Evolutionary conservation across 257 asterid species (phyloP).

Genomic region (Ballota nigra): DNA sequence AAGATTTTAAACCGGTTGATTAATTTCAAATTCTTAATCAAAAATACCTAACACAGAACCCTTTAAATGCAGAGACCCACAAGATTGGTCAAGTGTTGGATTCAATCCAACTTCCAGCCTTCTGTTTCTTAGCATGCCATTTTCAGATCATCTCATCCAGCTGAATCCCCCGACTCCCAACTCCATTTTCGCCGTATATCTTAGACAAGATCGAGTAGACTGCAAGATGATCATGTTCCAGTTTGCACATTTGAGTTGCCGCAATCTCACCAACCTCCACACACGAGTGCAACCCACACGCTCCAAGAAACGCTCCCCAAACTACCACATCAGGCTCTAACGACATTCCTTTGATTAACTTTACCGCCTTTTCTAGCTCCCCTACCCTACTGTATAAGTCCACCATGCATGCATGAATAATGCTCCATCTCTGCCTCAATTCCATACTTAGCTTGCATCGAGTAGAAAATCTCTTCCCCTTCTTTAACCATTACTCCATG

Average conservation of each 20-base stretch:
- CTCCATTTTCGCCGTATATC: slow-evolving; percentile 54
- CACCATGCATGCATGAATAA: too few species aligned
- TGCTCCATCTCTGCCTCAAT: too few species aligned
- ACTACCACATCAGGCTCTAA: slow-evolving; percentile 71
- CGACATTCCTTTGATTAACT: slow-evolving; percentile 55
- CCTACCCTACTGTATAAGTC: too few species aligned
- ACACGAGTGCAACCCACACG: slow-evolving; percentile 62
- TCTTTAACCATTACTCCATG: too few species aligned
- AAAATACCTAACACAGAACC: too few species aligned
- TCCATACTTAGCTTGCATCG: too few species aligned
- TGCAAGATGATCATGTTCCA: slow-evolving; percentile 69
- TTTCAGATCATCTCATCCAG: slow-evolving; percentile 40
- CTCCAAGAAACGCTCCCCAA: slow-evolving; percentile 80
- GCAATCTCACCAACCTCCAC: slow-evolving; percentile 55
- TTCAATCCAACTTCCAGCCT: slow-evolving; percentile 73
- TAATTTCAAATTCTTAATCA: too few species aligned
- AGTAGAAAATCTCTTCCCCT: too few species aligned
- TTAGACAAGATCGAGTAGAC: slow-evolving; percentile 44
- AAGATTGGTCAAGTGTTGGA: background rate
- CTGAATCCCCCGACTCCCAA: slow-evolving; percentile 34
- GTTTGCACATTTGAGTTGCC: slow-evolving; percentile 42
- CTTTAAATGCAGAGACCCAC: background rate
- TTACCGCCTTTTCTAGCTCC: slow-evolving; percentile 61
- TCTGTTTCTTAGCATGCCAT: slow-evolving; percentile 55
- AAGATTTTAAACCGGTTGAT: too few species aligned